A percentile compares a stretch with the other conserved stretches of the same genome.
These are phyloP conservation scores for Ampelocalamus luodianensis DNA, from an alignment of 176 grass and related monocot genomes.

Conservation along the genomic window DNA sequence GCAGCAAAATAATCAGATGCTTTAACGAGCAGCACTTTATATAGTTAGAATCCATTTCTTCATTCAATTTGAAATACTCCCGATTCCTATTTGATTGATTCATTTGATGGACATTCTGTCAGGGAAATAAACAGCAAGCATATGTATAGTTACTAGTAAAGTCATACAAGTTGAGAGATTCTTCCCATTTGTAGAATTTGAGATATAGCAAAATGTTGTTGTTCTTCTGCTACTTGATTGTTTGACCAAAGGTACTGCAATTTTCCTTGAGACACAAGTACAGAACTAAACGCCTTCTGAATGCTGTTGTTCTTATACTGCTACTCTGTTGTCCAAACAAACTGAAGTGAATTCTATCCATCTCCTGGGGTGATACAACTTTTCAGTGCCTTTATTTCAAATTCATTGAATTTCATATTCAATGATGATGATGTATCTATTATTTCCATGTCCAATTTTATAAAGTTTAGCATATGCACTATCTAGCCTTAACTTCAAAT, in stretches of 20 bases:
- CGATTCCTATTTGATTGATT: conserved; percentile 50
- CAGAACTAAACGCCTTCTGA: background rate
- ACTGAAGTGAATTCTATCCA: background rate
- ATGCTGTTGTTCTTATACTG: background rate
- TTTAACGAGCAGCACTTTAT: conserved; percentile 26
- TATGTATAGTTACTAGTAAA: conserved; percentile 50
- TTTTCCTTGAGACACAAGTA: background rate
- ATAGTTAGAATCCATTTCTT: conserved; percentile 40
- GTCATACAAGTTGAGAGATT: conserved; percentile 38
- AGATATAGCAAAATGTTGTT: conserved; percentile 40
- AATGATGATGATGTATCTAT: background rate
- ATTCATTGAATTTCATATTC: no score
- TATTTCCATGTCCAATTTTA: background rate
- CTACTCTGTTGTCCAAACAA: background rate
- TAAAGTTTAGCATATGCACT: background rate
- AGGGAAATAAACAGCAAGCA: conserved; percentile 40
- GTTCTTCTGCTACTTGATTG: conserved; percentile 15
- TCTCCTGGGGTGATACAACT: background rate
- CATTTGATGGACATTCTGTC: conserved; percentile 43
- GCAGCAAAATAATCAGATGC: background rate
- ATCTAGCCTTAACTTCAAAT: background rate
- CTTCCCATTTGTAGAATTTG: conserved; percentile 35
- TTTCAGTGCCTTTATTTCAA: background rate
- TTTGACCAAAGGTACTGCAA: conserved; percentile 18
- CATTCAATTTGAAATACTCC: conserved; percentile 36